Evolutionary conservation across 441 rosid genomes (phyloP).

Genomic region (Populus hybrid): DNA sequence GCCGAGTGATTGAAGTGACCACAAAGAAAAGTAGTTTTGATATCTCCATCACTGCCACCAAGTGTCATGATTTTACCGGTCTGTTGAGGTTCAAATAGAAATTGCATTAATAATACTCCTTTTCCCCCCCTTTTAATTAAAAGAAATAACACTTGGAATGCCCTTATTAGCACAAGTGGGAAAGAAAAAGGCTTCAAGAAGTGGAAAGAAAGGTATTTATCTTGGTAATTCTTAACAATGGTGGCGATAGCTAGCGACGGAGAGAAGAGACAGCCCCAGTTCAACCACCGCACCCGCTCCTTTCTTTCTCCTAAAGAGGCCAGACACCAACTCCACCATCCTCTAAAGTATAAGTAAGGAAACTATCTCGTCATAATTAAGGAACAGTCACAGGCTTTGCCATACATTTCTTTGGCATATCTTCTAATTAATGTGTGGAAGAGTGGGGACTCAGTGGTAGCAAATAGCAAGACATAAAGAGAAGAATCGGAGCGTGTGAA

Average conservation of each 20-base stretch:
- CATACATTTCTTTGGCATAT: neutral
- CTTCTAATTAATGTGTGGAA: neutral
- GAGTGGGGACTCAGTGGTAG: neutral
- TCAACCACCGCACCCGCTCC: conserved; percentile 43
- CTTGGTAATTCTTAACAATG: too few relatives aligned
- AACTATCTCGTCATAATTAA: conserved; percentile 12
- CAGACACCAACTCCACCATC: conserved; percentile 42
- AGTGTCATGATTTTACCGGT: neutral
- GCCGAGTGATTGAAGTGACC: neutral
- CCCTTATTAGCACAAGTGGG: neutral
- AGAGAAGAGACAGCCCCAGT: conserved; percentile 23
- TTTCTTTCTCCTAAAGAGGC: conserved; percentile 31
- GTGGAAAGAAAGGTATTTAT: too few relatives aligned
- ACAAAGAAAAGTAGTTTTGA: neutral
- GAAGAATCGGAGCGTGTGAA: conserved; percentile 16
- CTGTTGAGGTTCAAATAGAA: neutral
- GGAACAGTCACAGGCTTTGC: neutral
- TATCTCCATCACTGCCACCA: neutral
- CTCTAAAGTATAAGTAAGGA: conserved; percentile 34
- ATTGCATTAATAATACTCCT: neutral
- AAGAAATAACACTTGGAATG: neutral
- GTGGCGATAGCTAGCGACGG: neutral
- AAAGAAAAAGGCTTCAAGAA: too few relatives aligned
- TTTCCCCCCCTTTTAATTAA: neutral
- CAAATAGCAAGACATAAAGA: neutral